Evolutionary conservation across 2,329 filamentous ascomycete genomes (phyloP).

Genomic region (Sclerotiophoma versabilis): DNA sequence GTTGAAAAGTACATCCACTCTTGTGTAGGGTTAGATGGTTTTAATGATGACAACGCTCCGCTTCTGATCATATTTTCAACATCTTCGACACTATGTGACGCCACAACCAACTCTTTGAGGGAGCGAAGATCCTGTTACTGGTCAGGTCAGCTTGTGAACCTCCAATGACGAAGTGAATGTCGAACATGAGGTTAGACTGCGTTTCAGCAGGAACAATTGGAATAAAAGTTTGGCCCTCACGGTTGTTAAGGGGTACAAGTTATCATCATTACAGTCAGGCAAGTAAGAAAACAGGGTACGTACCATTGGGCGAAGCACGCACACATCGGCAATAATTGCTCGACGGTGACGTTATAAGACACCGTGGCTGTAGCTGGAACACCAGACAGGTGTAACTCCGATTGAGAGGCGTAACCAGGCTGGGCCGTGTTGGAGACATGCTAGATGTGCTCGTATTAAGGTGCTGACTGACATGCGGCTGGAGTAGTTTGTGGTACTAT

Average conservation of each 20-base stretch:
- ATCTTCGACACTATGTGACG: not conserved
- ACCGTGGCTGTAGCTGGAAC: too few species aligned
- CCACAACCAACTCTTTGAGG: conserved; percentile 71
- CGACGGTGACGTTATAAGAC: too few species aligned
- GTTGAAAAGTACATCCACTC: not conserved
- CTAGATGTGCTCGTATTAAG: too few species aligned
- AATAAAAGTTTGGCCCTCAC: conserved; percentile 60
- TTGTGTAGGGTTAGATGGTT: conserved; percentile 11
- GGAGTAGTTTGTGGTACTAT: not conserved
- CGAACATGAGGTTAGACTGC: conserved; percentile 17
- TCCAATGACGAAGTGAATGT: not conserved
- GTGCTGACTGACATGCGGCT: not conserved
- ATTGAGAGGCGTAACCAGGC: too few species aligned
- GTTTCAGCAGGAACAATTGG: conserved; percentile 99
- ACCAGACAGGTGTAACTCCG: too few species aligned
- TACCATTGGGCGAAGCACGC: not conserved
- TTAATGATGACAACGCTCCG: conserved; percentile 11
- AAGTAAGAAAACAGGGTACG: not conserved
- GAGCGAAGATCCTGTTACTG: conserved; percentile 78
- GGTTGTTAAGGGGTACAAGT: conserved; percentile 56
- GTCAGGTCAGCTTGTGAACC: conserved; percentile 20
- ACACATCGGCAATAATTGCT: too few species aligned
- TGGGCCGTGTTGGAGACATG: too few species aligned
- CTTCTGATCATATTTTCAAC: not conserved
- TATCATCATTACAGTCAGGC: conserved; percentile 66